phyloP scores from a whole-genome alignment of 495 filamentous ascomycete genomes.

The Neurospora sp. region DNA sequence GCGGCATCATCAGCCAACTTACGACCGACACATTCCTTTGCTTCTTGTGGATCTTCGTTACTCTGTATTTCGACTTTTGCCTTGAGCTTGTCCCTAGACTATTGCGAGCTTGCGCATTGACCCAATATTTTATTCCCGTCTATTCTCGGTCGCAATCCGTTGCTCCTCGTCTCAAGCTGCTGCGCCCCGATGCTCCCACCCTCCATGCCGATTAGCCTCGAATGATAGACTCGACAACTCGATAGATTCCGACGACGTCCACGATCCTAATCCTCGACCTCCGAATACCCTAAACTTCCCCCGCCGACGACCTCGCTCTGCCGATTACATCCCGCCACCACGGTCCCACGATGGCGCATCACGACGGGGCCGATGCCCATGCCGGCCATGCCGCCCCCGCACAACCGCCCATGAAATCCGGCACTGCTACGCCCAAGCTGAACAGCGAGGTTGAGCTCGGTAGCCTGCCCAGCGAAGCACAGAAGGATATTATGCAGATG shows the following conservation, averaged over 20 bases:
- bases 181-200: not conserved
- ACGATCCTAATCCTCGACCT: not conserved
- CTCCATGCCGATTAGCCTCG: not conserved
- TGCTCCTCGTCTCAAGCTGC: not conserved
- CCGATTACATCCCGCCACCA: not conserved
- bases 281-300: not conserved
- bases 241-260: not conserved
- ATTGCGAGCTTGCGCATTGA: not conserved
- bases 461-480: conserved; percentile 44
- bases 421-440: conserved; percentile 48
- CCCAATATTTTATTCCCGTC: not conserved
- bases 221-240: not conserved
- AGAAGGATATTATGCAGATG: conserved; percentile 92
- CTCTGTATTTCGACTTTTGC: not conserved
- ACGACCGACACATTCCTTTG: not conserved
- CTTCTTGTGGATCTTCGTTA: not conserved
- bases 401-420: conserved; percentile 47
- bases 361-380: conserved; percentile 11
- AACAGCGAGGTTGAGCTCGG: conserved; percentile 62
- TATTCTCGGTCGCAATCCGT: not conserved
- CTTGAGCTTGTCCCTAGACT: not conserved
- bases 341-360: conserved; percentile 15
- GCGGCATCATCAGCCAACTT: not conserved
- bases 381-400: conserved; percentile 24
- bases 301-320: not conserved